Evolutionary conservation across 768 basidiomycete genomes (phyloP), one percentile per base, ranked within the genome.

Genomic region (Artomyces pyxidatus): DNA sequence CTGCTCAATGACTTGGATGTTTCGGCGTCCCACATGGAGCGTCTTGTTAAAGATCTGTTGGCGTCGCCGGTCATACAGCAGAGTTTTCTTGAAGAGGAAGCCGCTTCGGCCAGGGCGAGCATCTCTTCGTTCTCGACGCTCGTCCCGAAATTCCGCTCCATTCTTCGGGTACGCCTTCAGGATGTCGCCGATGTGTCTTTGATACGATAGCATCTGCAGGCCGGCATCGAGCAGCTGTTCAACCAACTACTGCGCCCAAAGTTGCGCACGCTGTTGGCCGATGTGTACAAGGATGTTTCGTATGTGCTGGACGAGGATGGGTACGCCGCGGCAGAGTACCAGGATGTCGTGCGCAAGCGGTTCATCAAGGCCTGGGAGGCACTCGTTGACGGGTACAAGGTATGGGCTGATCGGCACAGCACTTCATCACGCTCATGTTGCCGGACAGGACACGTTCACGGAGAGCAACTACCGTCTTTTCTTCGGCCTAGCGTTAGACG

Each of bases 1-100:
- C 76, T 88, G 39, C 71, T 98, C 44, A 99, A 99, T 62, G 92
- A 99, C 64, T 73, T 99, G n/a, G 93, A 97, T 63, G 65, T 92
- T 16, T 97, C 94, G 2, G 82, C 83, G 3, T 85, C 81, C 6
- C 93, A 99, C 67, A 78, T 94, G 64, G 90, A 94, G 45, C 80
- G 87, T 41, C 71, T 99, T 19, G 67, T 81, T 5, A 78, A 75
- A 47, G 89, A 93, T 53, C 58, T 91, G 7, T 59, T 69, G 16
- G 70, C 68, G 6, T 78, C 77, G 22, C 62, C 76, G 11, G 63
- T 68, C 2, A 75, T 91, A 16, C 63, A 68, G 3, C 88, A 92
- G 55, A 73, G 85, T 55, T 95, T 87, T 62, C 62, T 81, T 2
- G 72, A 77, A 3, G 57, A 63, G 6, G 82, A 92, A 45, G 73